A percentile compares a stretch with the other conserved stretches of the same genome.
Conservation (phyloP, 2,329 filamentous ascomycete genomes). For the Aspergillus tamarii region DNA sequence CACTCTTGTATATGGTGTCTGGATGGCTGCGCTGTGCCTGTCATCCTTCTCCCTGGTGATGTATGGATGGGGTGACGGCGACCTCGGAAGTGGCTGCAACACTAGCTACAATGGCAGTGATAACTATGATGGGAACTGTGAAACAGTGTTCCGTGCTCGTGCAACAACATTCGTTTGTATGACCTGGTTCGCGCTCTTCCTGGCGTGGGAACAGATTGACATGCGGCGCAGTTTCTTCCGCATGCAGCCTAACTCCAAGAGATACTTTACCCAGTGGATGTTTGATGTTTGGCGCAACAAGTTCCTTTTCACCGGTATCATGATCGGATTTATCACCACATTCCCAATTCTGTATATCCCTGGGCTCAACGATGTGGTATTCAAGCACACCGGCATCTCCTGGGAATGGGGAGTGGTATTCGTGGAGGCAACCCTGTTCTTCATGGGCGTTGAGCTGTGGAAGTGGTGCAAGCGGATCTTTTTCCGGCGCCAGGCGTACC, state of each 20-base stretch:
- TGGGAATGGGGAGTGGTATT: conserved; percentile 75
- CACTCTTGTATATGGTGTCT: conserved; percentile 76
- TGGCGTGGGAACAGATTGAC: conserved; percentile 78
- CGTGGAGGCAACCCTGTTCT: conserved; percentile 63
- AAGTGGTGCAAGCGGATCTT: conserved; percentile 68
- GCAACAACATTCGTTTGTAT: conserved; percentile 74
- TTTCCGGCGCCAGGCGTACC: conserved; percentile 42
- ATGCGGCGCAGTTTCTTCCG: conserved; percentile 74
- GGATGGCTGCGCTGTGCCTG: conserved; percentile 73
- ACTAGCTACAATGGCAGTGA: conserved; percentile 49
- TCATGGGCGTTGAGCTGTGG: conserved; percentile 66
- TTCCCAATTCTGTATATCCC: conserved; percentile 71
- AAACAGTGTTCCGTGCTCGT: conserved; percentile 70
- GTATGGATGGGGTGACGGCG: conserved; percentile 63
- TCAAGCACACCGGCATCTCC: conserved; percentile 66
- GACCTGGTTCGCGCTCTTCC: conserved; percentile 75
- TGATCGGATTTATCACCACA: conserved; percentile 59
- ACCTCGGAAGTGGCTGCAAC: conserved; percentile 66
- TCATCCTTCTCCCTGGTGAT: conserved; percentile 66
- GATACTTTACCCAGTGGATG: conserved; percentile 68
- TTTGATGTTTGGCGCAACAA: conserved; percentile 71
- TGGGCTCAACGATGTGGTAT: conserved; percentile 65
- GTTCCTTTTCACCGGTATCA: conserved; percentile 70
- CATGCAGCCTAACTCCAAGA: conserved; percentile 66
- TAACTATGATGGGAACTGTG: conserved; percentile 60